Base-by-base conservation (phyloP, 2,329 filamentous ascomycete genomes). In the Allantophomopsis cytisporea region DNA sequence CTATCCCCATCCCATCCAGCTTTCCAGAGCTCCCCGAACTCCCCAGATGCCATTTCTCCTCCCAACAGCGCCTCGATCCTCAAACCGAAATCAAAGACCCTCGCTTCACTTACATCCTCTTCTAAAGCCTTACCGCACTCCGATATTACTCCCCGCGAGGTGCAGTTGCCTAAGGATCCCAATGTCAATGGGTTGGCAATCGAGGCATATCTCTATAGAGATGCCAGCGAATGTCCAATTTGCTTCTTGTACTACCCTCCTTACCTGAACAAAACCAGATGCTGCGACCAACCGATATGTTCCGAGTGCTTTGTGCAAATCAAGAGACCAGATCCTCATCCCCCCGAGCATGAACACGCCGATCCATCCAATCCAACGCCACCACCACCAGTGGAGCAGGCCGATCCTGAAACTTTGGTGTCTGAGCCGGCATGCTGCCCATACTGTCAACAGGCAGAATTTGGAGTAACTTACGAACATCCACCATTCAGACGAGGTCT, bases 301-400 rank as follows among this genome's bases (percentile, higher is more conserved):
- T 96, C 88, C 33, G 91, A 98, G 62, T 98, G 91, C 59, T 98
- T 98, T 53, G 91, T 98, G 4, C 91, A 98, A 59, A 98, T 98
- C 57, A 96, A 95, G 58, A 76, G 91, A 33, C 80, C 87, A 4
- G 89, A 98, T 47, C 88, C 87, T 8, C 85, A 95, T 57, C 76
- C 87, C 31, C 85, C 86, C 1, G 85, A 94, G 56, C 84, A 91
- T 53, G 45, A 49, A 32, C 66, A 54, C 32, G 48, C 51, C 32
- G 50, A 54, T 30, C 44, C 49, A 12, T 45, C 48, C 7, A 45
- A 51, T 34, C 42, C 50, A 35, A 39, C 44, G n/a, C 37, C 48
- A 28, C 36, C 47, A 71, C 53, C 16, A 45, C 54, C 42, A 40
- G 43, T 46, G n/a, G 41, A 49, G 34, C 37, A 47, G 7, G 50